phyloP scores from a whole-genome alignment of 176 grass and related monocot species.

The sorghum (Sorghum bicolor) region Sorghum_bicolor_NCBIv3 NC_012872.2:7350501-7351000 shows the following conservation, averaged over 20 bases:
- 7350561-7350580: no score
- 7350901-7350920: slow-evolving; percentile 15
- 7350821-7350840: neutral
- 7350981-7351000: neutral
- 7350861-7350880: neutral
- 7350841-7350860: neutral
- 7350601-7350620: no score
- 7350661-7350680: neutral
- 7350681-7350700: neutral
- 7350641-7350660: neutral
- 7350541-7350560: no score
- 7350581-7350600: no score
- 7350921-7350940: neutral
- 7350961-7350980: neutral
- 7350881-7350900: slow-evolving; percentile 10
- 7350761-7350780: neutral
- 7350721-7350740: neutral
- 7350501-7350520: no score
- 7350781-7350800: neutral
- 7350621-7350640: no score
- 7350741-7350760: neutral
- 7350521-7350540: no score
- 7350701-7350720: neutral
- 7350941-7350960: neutral
- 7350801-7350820: neutral